These are phyloP conservation scores for Geotrichum candidum DNA, from an alignment of 1,139 yeast species.

Conservation along the genomic window DNA sequence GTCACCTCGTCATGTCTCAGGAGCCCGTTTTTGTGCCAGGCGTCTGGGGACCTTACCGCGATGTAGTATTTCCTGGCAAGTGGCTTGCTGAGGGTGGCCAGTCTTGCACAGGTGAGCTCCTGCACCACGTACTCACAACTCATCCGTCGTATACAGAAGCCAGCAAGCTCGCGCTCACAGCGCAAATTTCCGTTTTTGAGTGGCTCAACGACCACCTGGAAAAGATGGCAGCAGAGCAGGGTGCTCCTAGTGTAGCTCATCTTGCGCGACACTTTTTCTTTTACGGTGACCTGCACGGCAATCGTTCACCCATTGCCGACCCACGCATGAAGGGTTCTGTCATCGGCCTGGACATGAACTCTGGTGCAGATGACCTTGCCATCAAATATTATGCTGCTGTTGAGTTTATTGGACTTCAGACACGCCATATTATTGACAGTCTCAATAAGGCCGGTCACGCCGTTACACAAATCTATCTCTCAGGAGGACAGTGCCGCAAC, in stretches of 20 bases:
- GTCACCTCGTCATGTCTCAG: constrained; percentile 84
- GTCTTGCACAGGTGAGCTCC: constrained; percentile 88
- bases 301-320: constrained; percentile 94
- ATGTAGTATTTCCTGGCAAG: constrained; percentile 77
- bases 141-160: constrained; percentile 78
- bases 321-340: constrained; percentile 87
- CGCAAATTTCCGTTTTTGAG: constrained; percentile 70
- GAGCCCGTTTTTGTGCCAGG: constrained; percentile 89
- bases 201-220: constrained; percentile 72
- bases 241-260: constrained; percentile 65
- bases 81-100: constrained; percentile 99
- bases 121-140: constrained; percentile 78
- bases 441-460: constrained; percentile 77
- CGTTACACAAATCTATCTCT: constrained; percentile 71
- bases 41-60: constrained; percentile 98
- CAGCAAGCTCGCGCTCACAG: constrained; percentile 43
- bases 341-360: constrained; percentile 89
- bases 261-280: constrained; percentile 81
- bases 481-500: constrained; percentile 96
- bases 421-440: constrained; percentile 85
- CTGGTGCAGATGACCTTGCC: constrained; percentile 77
- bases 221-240: constrained; percentile 50
- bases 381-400: constrained; percentile 85
- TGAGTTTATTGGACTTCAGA: constrained; percentile 95
- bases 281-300: constrained; percentile 96